A percentile compares a stretch with the other conserved stretches of the same genome.
These are phyloP conservation scores for Xylona heveae DNA, from an alignment of 495 filamentous ascomycete genomes.

Conservation along the genomic window DNA sequence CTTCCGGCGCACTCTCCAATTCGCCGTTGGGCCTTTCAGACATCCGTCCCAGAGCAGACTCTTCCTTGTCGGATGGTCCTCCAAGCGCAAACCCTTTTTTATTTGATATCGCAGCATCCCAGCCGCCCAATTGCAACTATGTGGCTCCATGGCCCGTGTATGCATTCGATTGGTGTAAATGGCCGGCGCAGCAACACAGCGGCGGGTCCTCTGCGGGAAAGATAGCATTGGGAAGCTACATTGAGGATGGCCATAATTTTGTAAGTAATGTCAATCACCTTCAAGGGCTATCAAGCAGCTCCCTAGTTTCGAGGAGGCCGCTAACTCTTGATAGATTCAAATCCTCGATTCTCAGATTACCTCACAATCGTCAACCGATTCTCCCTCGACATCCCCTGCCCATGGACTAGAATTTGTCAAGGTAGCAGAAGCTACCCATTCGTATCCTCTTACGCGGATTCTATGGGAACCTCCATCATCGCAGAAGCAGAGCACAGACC, in stretches of 20 bases:
- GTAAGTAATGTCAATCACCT: constrained; percentile 25
- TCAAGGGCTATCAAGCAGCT: background rate
- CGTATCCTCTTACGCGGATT: constrained; percentile 89
- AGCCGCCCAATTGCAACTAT: constrained; percentile 64
- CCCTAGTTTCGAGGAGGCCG: background rate
- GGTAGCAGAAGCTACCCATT: constrained; percentile 93
- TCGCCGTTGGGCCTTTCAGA: constrained; percentile 81
- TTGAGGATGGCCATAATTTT: constrained; percentile 96
- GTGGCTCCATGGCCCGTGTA: constrained; percentile 89
- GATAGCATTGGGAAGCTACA: constrained; percentile 82
- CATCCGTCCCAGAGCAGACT: constrained; percentile 63
- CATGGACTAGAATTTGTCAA: constrained; percentile 78
- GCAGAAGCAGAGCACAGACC: constrained; percentile 87
- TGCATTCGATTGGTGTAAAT: constrained; percentile 98
- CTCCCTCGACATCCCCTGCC: constrained; percentile 41
- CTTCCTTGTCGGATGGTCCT: constrained; percentile 43
- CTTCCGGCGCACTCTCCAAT: constrained; percentile 52
- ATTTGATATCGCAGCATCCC: constrained; percentile 28
- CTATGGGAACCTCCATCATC: constrained; percentile 96
- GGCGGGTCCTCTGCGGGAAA: constrained; percentile 53
- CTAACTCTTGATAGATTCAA: constrained; percentile 51
- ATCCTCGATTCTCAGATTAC: constrained; percentile 73
- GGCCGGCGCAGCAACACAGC: constrained; percentile 47
- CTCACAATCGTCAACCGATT: constrained; percentile 46
- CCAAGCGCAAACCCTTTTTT: constrained; percentile 25